A percentile compares a stretch with the other conserved stretches of the same genome.
Conservation (phyloP, 495 filamentous ascomycete genomes). For the Neurospora tetraspora region DNA sequence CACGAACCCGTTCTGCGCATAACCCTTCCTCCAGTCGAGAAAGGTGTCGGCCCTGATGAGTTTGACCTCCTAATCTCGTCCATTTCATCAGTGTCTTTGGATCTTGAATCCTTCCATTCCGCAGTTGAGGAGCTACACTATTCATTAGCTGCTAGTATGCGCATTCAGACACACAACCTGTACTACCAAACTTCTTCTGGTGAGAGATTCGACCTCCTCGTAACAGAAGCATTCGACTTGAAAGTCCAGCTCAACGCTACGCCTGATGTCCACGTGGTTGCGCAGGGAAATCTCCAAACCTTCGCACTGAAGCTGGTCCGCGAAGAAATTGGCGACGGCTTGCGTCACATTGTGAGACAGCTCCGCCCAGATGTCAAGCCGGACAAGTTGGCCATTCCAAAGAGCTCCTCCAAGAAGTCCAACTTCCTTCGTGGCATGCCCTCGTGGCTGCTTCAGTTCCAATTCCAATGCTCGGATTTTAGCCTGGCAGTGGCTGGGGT, state of each 20-base stretch:
- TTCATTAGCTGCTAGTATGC: conserved; percentile 66
- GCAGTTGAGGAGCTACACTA: conserved; percentile 78
- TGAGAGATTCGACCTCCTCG: conserved; percentile 71
- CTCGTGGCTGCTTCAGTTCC: conserved; percentile 72
- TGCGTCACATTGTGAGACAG: conserved; percentile 83
- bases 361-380: conserved; percentile 52
- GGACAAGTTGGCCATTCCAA: conserved; percentile 44
- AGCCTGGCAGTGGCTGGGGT: conserved; percentile 84
- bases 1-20: conserved; percentile 93
- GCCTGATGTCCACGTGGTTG: conserved; percentile 74
- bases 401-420: conserved; percentile 32
- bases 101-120: conserved; percentile 90
- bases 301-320: conserved; percentile 85
- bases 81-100: conserved; percentile 82
- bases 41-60: conserved; percentile 59
- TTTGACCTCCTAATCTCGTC: conserved; percentile 92
- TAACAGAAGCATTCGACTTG: conserved; percentile 77
- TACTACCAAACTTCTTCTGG: conserved; percentile 89
- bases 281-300: conserved; percentile 70
- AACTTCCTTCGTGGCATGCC: conserved; percentile 74
- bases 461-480: conserved; percentile 79
- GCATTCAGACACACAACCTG: conserved; percentile 77
- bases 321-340: conserved; percentile 80
- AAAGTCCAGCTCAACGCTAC: conserved; percentile 75
- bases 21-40: conserved; percentile 57